A percentile compares a stretch with the other conserved stretches of the same genome.
Conservation (phyloP, 306 rosid genomes). For the cucumber (Cucumis sativus) region DNA sequence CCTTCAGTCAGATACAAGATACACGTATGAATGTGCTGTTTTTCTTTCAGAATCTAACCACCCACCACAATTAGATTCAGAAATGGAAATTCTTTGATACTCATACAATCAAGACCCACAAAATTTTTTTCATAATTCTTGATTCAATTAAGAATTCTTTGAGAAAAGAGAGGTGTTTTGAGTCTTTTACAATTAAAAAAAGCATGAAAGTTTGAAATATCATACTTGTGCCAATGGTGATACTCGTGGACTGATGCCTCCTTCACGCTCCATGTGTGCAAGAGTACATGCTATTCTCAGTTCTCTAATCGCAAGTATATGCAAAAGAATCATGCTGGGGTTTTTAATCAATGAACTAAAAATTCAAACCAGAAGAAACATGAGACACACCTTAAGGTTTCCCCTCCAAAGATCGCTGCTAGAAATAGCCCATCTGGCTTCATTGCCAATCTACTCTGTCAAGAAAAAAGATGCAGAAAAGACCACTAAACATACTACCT, state of each 20-base stretch:
- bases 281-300: conserved; percentile 94
- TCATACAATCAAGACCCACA: not conserved
- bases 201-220: not conserved
- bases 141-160: conserved; percentile 1
- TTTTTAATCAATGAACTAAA: conserved; percentile 10
- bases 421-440: conserved; percentile 95
- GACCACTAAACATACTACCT: not conserved
- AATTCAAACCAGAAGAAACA: conserved; percentile 7
- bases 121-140: not conserved
- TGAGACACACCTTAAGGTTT: conserved; percentile 57
- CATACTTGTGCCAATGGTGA: conserved; percentile 92
- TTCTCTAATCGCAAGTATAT: conserved; percentile 42
- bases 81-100: not conserved
- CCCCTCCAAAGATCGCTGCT: conserved; percentile 91
- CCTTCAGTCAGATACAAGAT: not conserved
- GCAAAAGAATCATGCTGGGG: conserved; percentile 11
- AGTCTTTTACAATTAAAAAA: not conserved
- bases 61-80: not conserved
- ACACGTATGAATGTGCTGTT: not conserved
- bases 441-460: conserved; percentile 83
- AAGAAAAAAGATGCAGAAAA: conserved; percentile 11
- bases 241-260: conserved; percentile 87
- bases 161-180: not conserved
- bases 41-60: not conserved
- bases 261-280: conserved; percentile 98